Percentiles rank a stretch among this genome's conserved stretches.
Evolutionary conservation across 176 grass and related monocot genomes (phyloP).

Genomic region (Hordeum marinum): DNA sequence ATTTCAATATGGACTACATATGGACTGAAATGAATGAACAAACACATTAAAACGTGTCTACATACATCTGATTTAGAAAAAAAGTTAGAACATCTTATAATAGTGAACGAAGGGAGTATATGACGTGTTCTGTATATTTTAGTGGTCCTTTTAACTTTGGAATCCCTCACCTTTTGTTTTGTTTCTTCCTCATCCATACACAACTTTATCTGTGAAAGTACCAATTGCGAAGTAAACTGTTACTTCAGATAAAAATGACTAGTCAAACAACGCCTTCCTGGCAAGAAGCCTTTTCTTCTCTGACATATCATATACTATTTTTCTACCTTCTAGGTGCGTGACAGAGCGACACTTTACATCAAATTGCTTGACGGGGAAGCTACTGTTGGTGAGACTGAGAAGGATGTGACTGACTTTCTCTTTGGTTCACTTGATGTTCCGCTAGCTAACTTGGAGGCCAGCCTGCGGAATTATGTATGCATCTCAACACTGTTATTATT

Average conservation of each 20-base stretch:
- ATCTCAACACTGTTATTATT: slow-evolving; percentile 4
- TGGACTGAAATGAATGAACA: no score
- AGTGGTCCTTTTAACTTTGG: background rate
- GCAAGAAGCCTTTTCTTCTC: background rate
- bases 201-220: background rate
- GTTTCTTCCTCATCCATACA: slow-evolving; percentile 13
- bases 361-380: slow-evolving; percentile 69
- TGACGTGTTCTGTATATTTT: background rate
- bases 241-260: background rate
- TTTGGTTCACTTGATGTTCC: slow-evolving; percentile 96
- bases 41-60: no score
- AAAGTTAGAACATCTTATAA: no score
- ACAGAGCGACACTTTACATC: slow-evolving; percentile 88
- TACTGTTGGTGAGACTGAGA: slow-evolving; percentile 61
- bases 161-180: background rate
- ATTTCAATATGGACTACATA: no score
- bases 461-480: slow-evolving; percentile 78
- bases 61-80: no score
- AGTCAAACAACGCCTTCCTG: background rate
- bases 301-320: slow-evolving; percentile 7
- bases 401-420: slow-evolving; percentile 84
- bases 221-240: background rate
- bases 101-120: background rate
- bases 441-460: slow-evolving; percentile 86
- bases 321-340: slow-evolving; percentile 62